phyloP scores from a whole-genome alignment of 441 rosid species.

The Croton setiger region DNA sequence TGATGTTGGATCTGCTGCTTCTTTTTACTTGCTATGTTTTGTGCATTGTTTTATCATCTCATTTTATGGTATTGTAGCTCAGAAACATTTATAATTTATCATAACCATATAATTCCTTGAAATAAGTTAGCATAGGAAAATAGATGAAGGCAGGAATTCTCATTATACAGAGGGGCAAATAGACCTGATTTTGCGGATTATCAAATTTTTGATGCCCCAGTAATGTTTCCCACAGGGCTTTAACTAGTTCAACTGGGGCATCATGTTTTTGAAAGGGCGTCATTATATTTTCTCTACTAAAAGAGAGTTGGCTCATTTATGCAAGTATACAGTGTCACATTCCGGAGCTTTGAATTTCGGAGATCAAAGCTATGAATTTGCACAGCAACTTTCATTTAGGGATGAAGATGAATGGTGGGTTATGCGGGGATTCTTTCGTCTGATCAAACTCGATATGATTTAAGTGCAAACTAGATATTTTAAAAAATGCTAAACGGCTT shows the following conservation, averaged over 20 bases:
- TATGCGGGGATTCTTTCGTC: neutral
- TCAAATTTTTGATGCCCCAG: neutral
- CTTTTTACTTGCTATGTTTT: neutral
- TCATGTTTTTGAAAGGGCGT: neutral
- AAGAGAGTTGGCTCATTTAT: slow-evolving; percentile 7
- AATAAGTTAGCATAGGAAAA: too few relatives aligned
- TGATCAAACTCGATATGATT: neutral
- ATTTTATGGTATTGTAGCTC: too few relatives aligned
- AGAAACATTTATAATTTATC: too few relatives aligned
- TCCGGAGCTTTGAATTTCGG: neutral
- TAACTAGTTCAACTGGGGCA: neutral
- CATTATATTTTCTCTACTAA: neutral
- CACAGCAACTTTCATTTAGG: neutral
- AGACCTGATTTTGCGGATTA: too few relatives aligned
- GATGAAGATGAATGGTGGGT: neutral
- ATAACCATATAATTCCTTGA: too few relatives aligned
- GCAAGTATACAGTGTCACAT: neutral
- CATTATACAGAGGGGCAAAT: too few relatives aligned
- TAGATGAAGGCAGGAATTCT: too few relatives aligned
- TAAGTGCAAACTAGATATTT: neutral
- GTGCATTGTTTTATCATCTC: too few relatives aligned
- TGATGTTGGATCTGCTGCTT: neutral
- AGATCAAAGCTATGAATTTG: neutral
- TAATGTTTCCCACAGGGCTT: slow-evolving; percentile 15
- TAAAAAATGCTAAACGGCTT: too few relatives aligned